A percentile compares a stretch with the other conserved stretches of the same genome.
phyloP scores from a whole-genome alignment of 1,139 yeast genomes.

The Pneumocystis murina region DNA sequence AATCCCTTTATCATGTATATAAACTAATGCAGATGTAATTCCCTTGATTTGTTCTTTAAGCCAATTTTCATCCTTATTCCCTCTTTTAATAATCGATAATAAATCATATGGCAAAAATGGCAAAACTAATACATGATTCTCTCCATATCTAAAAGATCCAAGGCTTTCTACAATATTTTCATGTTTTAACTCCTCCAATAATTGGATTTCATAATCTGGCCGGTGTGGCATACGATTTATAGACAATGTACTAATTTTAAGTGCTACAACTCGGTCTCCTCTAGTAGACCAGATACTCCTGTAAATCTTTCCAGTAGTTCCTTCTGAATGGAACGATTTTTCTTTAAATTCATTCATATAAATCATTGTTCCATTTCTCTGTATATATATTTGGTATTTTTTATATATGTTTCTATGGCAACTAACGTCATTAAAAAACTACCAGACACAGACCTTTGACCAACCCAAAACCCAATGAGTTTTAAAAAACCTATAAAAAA shows the following conservation, averaged over 20 bases:
- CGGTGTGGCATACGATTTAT: neutral
- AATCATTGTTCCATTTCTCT: neutral
- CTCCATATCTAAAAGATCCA: neutral
- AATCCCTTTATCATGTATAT: conserved; percentile 88
- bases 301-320: neutral
- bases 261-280: neutral
- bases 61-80: neutral
- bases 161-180: neutral
- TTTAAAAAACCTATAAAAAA: neutral
- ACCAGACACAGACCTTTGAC: neutral
- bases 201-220: neutral
- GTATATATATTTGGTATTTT: neutral
- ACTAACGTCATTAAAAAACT: neutral
- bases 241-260: neutral
- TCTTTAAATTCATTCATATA: neutral
- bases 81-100: neutral
- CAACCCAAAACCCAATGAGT: neutral
- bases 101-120: neutral
- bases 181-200: neutral
- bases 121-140: neutral
- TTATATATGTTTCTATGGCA: neutral
- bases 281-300: neutral
- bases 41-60: neutral
- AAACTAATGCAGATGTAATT: conserved; percentile 36
- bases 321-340: neutral